Evolutionary conservation across 108 stramenopile species (phyloP).

Genomic region (Cyclotella cryptica): DNA sequence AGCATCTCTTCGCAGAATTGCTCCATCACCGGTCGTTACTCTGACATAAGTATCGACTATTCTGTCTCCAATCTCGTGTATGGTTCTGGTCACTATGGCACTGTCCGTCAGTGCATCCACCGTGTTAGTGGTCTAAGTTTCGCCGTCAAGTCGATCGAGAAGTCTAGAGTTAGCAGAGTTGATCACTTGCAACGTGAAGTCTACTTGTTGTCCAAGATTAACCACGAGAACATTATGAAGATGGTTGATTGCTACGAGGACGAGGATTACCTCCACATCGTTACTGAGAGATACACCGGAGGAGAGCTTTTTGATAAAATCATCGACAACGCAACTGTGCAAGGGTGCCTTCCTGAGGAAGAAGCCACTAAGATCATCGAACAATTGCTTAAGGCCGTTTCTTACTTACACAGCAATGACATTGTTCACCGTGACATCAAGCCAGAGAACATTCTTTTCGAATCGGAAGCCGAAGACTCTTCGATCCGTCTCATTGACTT

Average conservation of each 20-base stretch:
- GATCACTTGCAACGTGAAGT: slow-evolving; percentile 36
- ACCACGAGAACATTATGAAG: slow-evolving; percentile 37
- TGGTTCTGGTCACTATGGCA: slow-evolving; percentile 26
- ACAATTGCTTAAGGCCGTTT: slow-evolving; percentile 51
- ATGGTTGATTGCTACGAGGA: slow-evolving; percentile 17
- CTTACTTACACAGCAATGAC: slow-evolving; percentile 62
- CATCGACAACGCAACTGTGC: slow-evolving; percentile 6
- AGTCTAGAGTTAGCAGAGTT: slow-evolving; percentile 35
- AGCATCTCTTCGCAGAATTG: neutral
- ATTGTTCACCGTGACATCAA: slow-evolving; percentile 80
- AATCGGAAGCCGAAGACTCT: slow-evolving; percentile 8
- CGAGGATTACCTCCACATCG: slow-evolving; percentile 6
- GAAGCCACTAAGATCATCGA: slow-evolving; percentile 52
- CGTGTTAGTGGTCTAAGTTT: slow-evolving; percentile 39
- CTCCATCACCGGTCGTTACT: neutral
- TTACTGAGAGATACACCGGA: slow-evolving; percentile 4
- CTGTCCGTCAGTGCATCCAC: slow-evolving; percentile 33
- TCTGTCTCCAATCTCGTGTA: slow-evolving; percentile 6
- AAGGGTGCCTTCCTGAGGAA: slow-evolving; percentile 45
- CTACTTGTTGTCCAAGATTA: slow-evolving; percentile 8
- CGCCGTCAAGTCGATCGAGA: slow-evolving; percentile 69
- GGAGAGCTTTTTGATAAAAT: slow-evolving; percentile 71
- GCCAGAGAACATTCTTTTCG: slow-evolving; percentile 55
- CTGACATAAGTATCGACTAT: slow-evolving; percentile 19
- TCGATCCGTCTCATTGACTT: slow-evolving; percentile 67